Conservation (phyloP, 192 early-diverging fungal genomes). For the Phlyctochytrium planicorne region DNA sequence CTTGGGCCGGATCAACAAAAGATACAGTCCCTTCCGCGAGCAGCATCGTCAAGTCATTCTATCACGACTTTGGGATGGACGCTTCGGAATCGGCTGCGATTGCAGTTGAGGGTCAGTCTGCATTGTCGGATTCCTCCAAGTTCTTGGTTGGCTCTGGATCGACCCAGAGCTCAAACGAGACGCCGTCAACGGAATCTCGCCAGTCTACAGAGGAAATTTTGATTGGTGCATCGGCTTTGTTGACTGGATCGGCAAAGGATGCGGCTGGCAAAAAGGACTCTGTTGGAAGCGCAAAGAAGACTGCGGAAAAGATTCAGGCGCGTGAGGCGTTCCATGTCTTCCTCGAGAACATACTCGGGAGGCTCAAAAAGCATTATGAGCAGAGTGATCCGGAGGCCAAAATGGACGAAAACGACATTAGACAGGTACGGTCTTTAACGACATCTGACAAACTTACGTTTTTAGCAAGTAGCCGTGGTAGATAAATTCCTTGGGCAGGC, state of each 20-base stretch:
- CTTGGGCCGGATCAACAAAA: conserved; percentile 5
- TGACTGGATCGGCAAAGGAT: not conserved
- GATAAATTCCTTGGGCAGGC: conserved; percentile 24
- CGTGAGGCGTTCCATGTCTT: conserved; percentile 27
- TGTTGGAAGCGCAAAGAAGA: conserved; percentile 1
- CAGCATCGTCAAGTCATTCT: not conserved
- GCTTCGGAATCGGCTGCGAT: not conserved
- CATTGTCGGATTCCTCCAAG: no score
- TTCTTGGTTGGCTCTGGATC: no score
- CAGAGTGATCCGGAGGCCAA: not conserved
- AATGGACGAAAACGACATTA: conserved; percentile 11
- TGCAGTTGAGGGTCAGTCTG: not conserved
- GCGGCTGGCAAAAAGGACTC: not conserved
- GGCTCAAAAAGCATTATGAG: conserved; percentile 9
- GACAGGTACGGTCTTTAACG: conserved; percentile 5
- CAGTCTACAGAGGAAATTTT: not conserved
- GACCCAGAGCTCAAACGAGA: not conserved
- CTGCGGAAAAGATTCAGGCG: conserved; percentile 16
- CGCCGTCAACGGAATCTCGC: no score
- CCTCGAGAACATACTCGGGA: conserved; percentile 19
- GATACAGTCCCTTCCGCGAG: no score
- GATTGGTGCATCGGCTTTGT: not conserved
- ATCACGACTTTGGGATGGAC: not conserved
- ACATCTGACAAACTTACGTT: not conserved
- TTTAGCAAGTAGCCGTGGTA: conserved; percentile 20